Conservation (phyloP, 176 grass and related monocot genomes). For the Ensete glaucum region DNA sequence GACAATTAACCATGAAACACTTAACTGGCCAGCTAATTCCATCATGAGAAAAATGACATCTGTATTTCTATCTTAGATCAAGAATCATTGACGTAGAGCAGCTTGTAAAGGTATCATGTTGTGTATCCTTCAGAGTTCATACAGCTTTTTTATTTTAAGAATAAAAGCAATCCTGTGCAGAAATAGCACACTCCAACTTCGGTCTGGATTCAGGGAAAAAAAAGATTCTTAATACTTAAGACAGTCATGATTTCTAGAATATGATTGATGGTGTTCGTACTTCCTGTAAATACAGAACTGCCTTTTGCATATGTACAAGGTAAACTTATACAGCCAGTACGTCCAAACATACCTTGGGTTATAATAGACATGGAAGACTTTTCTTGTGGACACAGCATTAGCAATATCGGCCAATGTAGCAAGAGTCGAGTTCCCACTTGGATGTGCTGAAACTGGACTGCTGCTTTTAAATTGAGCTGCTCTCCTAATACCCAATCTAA, state of each 20-base stretch:
- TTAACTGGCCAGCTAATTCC: not conserved
- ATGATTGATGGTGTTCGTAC: no score
- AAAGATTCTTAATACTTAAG: not conserved
- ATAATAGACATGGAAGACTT: slow-evolving; percentile 67
- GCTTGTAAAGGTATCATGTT: not conserved
- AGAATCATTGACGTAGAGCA: not conserved
- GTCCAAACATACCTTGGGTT: slow-evolving; percentile 54
- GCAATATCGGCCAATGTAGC: slow-evolving; percentile 31
- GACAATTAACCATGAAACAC: not conserved
- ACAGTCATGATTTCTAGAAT: no score
- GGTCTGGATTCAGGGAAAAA: not conserved
- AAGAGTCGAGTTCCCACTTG: slow-evolving; percentile 27
- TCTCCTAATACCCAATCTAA: slow-evolving; percentile 81
- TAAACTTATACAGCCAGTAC: not conserved
- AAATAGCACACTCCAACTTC: not conserved
- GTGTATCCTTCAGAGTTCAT: not conserved
- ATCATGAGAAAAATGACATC: not conserved
- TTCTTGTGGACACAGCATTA: slow-evolving; percentile 47
- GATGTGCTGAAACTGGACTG: slow-evolving; percentile 22
- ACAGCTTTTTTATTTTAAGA: not conserved
- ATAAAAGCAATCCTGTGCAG: not conserved
- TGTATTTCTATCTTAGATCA: not conserved
- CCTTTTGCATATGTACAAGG: no score
- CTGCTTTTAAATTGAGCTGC: slow-evolving; percentile 55
- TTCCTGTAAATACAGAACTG: no score